Conservation (phyloP, 306 rosid genomes). For the Acacia acuminata region DNA sequence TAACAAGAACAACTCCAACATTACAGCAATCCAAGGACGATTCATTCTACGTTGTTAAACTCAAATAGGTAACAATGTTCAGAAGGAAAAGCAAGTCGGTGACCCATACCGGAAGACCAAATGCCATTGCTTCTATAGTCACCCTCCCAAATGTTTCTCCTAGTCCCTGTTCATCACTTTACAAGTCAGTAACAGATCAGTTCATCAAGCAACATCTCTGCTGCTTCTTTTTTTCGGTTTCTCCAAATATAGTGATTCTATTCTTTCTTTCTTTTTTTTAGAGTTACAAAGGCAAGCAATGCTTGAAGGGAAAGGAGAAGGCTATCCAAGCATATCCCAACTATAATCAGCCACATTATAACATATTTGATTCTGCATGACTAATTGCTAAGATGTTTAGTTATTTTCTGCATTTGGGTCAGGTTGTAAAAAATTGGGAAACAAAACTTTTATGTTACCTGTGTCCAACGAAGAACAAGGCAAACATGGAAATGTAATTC, state of each 20-base stretch:
- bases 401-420: conserved; percentile 1
- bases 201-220: not conserved
- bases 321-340: not conserved
- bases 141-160: conserved; percentile 98
- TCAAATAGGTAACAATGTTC: not conserved
- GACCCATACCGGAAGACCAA: conserved; percentile 85
- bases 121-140: conserved; percentile 94
- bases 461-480: not conserved
- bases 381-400: not conserved
- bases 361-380: not conserved
- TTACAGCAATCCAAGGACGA: not conserved
- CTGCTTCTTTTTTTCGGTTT: too few relatives aligned
- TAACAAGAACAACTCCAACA: not conserved
- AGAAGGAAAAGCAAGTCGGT: conserved; percentile 1
- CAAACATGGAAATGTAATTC: not conserved
- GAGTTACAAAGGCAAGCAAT: not conserved
- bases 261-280: not conserved
- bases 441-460: not conserved
- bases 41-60: conserved; percentile 10
- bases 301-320: not conserved
- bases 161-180: conserved; percentile 60
- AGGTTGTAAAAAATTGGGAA: not conserved
- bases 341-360: not conserved
- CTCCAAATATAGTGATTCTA: not conserved
- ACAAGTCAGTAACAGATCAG: conserved; percentile 25